Conservation (phyloP, 345 rosid genomes). For the Eucalyptus leucophloia region DNA sequence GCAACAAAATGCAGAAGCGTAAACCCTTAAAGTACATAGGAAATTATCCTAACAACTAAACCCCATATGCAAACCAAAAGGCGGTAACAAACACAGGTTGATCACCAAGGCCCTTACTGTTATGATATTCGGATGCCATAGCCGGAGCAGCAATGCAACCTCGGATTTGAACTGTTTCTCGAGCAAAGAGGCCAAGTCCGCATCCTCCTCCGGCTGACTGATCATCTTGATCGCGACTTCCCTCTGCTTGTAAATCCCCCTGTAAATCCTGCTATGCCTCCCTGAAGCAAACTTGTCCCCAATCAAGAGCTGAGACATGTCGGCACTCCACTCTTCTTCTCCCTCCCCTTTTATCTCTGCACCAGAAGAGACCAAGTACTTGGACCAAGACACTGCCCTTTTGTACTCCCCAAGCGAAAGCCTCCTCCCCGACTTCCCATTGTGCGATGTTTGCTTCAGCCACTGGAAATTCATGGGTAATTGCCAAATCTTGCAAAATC, state of each 20-base stretch:
- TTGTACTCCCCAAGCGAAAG: constrained; percentile 64
- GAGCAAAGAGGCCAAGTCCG: constrained; percentile 38
- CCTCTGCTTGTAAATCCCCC: constrained; percentile 58
- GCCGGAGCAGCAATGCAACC: constrained; percentile 49
- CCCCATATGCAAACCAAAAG: neutral
- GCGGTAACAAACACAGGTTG: neutral
- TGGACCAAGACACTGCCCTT: constrained; percentile 70
- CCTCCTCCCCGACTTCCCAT: constrained; percentile 34
- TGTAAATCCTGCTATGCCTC: constrained; percentile 69
- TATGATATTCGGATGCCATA: constrained; percentile 55
- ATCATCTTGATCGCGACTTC: constrained; percentile 72
- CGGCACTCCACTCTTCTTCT: constrained; percentile 67
- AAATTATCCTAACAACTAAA: neutral
- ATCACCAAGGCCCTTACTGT: constrained; percentile 25
- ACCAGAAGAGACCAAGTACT: constrained; percentile 69
- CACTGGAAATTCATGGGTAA: constrained; percentile 34
- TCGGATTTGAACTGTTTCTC: constrained; percentile 70
- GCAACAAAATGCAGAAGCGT: neutral
- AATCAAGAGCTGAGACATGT: constrained; percentile 63
- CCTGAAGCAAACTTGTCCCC: constrained; percentile 69
- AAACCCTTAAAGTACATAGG: neutral
- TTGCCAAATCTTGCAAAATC: constrained; percentile 4
- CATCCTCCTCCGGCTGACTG: constrained; percentile 75
- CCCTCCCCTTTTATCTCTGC: constrained; percentile 66
- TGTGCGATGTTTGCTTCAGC: constrained; percentile 46